Evolutionary conservation across 345 rosid genomes (phyloP), one percentile per base, ranked within the genome.

Genomic region (Populus davidiana): DNA sequence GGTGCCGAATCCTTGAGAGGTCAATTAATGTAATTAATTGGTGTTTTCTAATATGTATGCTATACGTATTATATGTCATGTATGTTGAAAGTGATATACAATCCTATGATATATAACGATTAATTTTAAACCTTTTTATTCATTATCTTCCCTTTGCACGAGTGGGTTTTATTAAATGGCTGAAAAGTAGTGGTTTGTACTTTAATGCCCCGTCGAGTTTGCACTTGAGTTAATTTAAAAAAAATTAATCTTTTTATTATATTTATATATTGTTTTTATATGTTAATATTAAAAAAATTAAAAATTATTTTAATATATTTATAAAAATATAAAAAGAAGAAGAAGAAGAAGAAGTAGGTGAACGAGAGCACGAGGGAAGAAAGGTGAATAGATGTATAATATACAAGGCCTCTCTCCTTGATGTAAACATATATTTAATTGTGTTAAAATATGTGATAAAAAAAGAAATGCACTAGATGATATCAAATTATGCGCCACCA

Each of bases 61-160:
- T 41, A 41, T 41, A 41, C 44, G 3, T 41, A 41, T 41, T 41
- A 10, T 41, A 38, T 38, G 8, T 6, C 9, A 38, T 7, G 41
- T 7, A 43, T 20, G 59, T 47, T 47, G 39, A 47, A 27, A n/a
- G 21, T 41, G 64, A 75, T 20, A 20, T 20, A 18, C 66, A 54
- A 80, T 79, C 82, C 14, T 69, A 69, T 35, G 79, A 82, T 82
- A 50, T 52, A 52, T 52, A 73, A 76, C 83, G 82, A 85, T 85
- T 81, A 78, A 85, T 80, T 77, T 62, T 38, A 77, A 81, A 67
- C 63, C 47, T 72, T 64, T 73, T 20, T 49, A 14, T 35, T 47
- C 13, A 0, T 52, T 62, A 18, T 39, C 14, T 72, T 2, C 35
- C 66, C 27, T 27, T 29, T 49, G 80, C 86, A 80, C 85, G 86